Percentiles rank a stretch among this genome's conserved stretches.
Evolutionary conservation across 345 rosid species (phyloP).

Genomic region (Pugionium cornutum): DNA sequence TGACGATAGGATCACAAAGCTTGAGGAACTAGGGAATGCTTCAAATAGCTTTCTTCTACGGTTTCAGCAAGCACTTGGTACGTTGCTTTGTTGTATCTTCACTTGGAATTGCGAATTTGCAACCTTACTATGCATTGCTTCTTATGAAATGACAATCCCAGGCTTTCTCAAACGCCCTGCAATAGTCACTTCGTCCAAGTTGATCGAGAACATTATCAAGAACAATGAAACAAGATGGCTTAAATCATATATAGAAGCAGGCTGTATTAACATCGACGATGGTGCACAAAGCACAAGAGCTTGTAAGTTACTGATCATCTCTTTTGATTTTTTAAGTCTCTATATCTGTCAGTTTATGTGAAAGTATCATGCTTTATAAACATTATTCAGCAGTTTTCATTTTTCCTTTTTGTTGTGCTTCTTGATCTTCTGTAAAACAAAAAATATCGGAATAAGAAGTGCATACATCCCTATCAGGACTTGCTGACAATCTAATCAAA

Average conservation of each 20-base stretch:
- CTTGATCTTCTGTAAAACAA: not conserved
- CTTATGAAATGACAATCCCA: constrained; percentile 22
- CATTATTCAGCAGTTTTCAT: not conserved
- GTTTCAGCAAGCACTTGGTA: constrained; percentile 63
- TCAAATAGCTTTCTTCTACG: constrained; percentile 52
- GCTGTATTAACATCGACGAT: constrained; percentile 51
- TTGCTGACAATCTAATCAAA: constrained; percentile 52
- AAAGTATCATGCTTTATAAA: not conserved
- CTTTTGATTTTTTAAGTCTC: not conserved
- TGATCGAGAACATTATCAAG: constrained; percentile 53
- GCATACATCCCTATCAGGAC: constrained; percentile 50
- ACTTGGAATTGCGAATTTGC: not conserved
- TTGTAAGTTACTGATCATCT: constrained; percentile 49
- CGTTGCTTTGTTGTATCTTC: constrained; percentile 20
- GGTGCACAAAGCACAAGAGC: constrained; percentile 52
- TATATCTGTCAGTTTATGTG: not conserved
- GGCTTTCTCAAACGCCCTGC: constrained; percentile 68
- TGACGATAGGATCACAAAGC: constrained; percentile 52
- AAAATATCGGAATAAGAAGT: constrained; percentile 50
- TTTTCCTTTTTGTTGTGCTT: not conserved
- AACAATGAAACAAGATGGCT: constrained; percentile 63
- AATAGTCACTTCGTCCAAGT: constrained; percentile 46
- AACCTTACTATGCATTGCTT: not conserved
- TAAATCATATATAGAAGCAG: constrained; percentile 59
- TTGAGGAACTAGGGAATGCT: constrained; percentile 55